Percentiles rank a stretch among this genome's conserved stretches.
Conservation (phyloP, 306 rosid species). For the Luffa acutangula region DNA sequence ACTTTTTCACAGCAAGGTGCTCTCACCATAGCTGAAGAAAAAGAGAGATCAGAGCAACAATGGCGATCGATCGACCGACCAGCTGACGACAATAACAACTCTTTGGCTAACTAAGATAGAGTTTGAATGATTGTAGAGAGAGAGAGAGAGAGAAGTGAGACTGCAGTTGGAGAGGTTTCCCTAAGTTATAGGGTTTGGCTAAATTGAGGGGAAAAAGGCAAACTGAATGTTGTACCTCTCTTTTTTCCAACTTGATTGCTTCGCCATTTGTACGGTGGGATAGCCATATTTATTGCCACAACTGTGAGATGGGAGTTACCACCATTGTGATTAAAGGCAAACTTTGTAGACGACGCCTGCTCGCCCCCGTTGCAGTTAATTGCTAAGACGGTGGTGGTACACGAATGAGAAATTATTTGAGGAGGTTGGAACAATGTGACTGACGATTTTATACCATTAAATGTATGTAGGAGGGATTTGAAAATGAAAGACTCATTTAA, state of each 20-base stretch:
- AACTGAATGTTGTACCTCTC: not conserved
- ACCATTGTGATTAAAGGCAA: not conserved
- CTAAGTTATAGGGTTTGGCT: not conserved
- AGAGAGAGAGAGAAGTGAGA: not conserved
- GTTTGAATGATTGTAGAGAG: not conserved
- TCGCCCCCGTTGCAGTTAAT: not conserved
- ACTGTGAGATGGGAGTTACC: not conserved
- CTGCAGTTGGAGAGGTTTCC: not conserved
- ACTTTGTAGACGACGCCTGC: not conserved
- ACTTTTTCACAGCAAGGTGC: conserved; percentile 83
- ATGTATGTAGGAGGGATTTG: too few relatives aligned
- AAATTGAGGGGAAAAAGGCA: not conserved
- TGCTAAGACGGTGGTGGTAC: not conserved
- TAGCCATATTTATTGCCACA: not conserved
- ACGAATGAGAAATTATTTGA: too few relatives aligned
- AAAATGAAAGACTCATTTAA: too few relatives aligned
- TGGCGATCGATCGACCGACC: too few relatives aligned
- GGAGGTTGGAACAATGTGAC: not conserved
- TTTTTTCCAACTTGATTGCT: not conserved
- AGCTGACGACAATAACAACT: not conserved
- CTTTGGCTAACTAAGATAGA: not conserved
- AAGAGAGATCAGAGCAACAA: not conserved
- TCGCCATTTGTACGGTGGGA: not conserved
- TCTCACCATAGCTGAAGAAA: conserved; percentile 48
- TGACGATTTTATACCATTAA: too few relatives aligned